Base-by-base conservation (phyloP, 2,329 filamentous ascomycete species). In the Curvularia spicifera region DNA sequence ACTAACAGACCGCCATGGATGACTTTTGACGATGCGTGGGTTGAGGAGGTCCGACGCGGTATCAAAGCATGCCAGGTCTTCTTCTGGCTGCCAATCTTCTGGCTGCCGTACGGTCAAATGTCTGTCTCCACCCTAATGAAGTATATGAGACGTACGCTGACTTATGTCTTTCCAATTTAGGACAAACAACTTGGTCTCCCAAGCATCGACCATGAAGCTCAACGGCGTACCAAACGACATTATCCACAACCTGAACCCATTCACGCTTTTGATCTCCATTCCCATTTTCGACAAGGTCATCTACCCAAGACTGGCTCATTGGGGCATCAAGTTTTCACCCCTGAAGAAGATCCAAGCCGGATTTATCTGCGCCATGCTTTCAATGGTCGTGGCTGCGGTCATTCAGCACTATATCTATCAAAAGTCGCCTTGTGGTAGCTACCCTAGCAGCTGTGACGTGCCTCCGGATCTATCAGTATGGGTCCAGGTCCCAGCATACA, bases 1-100 rank as follows among this genome's bases (percentile, higher is more conserved):
- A 72, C 75, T 0, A 73, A 82, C 55, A 85, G 85, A 46, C 89
- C 89, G 0, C 51, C 60, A 0, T 92, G 89, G 89, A 92, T 93
- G 87, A 90, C 87, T 0, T 92, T 91, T 65, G 89, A 93, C 58
- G 91, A 93, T 65, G 85, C 85, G 56, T 93, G 89, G 89, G 90
- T 93, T 31, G 89, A 91, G 29, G 70, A 73, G 56, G 69, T 73
- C 8, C 65, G 64, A 9, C 64, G 68, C 44, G 68, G 67, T n/a
- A 46, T 65, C 35, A 51, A 56, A 15, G 62, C 69, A 6, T 73
- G 70, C 47, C 61, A 66, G 13, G 69, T 72, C 0, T 68, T 84
- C 60, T 87, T 91, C 37, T 93, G 68, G 62, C 52, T 68, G 24
- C 68, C 68, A 1, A 61, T 72, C 18, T 73, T 67, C 47, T 71